Conservation (phyloP, 768 basidiomycete species). For the Tricholoma saponaceum region DNA sequence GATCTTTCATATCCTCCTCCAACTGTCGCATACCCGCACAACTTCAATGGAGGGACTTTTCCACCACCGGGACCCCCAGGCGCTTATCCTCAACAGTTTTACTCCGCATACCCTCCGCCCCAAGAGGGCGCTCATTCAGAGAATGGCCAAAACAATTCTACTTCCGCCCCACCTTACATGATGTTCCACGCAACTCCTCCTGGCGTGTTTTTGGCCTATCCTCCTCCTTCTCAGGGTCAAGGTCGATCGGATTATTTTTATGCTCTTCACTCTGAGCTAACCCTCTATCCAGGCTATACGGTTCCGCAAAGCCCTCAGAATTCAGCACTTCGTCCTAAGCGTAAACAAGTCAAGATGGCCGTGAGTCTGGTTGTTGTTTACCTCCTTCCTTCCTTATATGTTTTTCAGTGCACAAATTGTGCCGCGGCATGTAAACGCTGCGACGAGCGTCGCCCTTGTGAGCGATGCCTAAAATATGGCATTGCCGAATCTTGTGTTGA, state of each 20-base stretch:
- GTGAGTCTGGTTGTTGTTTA: slow-evolving; percentile 25
- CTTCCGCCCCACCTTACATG: slow-evolving; percentile 33
- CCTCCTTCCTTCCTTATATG: neutral
- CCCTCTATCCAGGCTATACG: slow-evolving; percentile 3
- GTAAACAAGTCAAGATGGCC: slow-evolving; percentile 87
- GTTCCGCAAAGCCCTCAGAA: slow-evolving; percentile 22
- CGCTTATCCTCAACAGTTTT: slow-evolving; percentile 35
- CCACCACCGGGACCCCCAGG: slow-evolving; percentile 26
- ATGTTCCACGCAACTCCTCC: slow-evolving; percentile 35
- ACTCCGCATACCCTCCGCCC: slow-evolving; percentile 38
- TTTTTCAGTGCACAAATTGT: slow-evolving; percentile 69
- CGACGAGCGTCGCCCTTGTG: slow-evolving; percentile 84
- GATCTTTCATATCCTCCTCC: slow-evolving; percentile 32
- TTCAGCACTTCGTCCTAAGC: slow-evolving; percentile 53
- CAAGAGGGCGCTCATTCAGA: slow-evolving; percentile 33
- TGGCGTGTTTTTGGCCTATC: slow-evolving; percentile 42
- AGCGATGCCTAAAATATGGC: slow-evolving; percentile 87
- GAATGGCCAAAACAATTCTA: slow-evolving; percentile 27
- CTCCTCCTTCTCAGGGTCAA: slow-evolving; percentile 30
- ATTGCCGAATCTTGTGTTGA: slow-evolving; percentile 76
- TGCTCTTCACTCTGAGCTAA: neutral
- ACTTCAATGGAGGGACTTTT: slow-evolving; percentile 26
- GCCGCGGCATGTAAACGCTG: slow-evolving; percentile 88
- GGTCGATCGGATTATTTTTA: slow-evolving; percentile 21
- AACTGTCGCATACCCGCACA: slow-evolving; percentile 27